phyloP scores from a whole-genome alignment of 164 flowering plant species.

The Tetrastigma voinierianum region DNA sequence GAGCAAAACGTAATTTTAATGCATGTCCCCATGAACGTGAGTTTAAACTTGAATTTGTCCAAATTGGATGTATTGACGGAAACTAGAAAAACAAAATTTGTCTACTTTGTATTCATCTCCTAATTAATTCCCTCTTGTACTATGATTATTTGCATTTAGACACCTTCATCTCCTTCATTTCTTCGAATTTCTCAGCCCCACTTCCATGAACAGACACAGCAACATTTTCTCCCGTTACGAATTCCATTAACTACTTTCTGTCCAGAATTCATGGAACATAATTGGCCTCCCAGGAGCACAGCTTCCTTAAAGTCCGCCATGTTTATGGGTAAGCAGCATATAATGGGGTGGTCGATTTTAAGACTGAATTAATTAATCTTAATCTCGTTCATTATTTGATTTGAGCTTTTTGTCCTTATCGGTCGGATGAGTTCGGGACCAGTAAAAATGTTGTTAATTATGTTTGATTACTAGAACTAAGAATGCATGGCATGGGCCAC shows the following conservation, averaged over 20 bases:
- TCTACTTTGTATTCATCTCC: neutral
- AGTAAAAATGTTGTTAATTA: too few relatives aligned
- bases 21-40: neutral
- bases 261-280: too few relatives aligned
- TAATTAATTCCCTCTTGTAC: too few relatives aligned
- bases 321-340: neutral
- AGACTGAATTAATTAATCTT: too few relatives aligned
- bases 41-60: neutral
- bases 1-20: neutral
- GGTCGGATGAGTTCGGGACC: too few relatives aligned
- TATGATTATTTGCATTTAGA: too few relatives aligned
- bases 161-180: neutral
- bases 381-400: too few relatives aligned
- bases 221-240: neutral
- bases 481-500: too few relatives aligned
- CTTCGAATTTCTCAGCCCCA: neutral
- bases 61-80: neutral
- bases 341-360: neutral
- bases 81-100: neutral
- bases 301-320: constrained; percentile 12
- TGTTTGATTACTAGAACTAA: too few relatives aligned
- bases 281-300: constrained; percentile 7
- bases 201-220: constrained; percentile 1
- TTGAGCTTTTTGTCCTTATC: too few relatives aligned
- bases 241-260: too few relatives aligned